A percentile compares a stretch with the other conserved stretches of the same genome.
Conservation (phyloP, 208 protist species). For the Novymonas esmeraldas region DNA sequence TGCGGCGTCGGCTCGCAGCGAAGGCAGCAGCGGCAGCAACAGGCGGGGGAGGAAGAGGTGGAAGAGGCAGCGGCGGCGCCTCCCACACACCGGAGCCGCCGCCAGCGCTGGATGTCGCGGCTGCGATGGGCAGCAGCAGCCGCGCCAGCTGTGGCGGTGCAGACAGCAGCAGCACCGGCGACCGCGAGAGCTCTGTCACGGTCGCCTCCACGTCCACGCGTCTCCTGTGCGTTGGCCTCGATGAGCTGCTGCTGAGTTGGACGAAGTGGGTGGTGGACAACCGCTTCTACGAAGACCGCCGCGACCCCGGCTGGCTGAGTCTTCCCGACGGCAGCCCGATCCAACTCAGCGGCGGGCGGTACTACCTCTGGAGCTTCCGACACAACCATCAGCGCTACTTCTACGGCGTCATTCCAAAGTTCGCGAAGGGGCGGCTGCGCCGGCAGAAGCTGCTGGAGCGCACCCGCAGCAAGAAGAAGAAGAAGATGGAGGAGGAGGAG, state of each 20-base stretch:
- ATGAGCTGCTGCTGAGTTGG: conserved; percentile 60
- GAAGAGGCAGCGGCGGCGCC: conserved; percentile 1
- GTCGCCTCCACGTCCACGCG: conserved; percentile 38
- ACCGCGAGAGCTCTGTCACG: conserved; percentile 2
- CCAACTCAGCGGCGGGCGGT: conserved; percentile 45
- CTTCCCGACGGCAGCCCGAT: conserved; percentile 30
- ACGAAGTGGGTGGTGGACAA: conserved; percentile 55
- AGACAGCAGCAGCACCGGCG: background rate
- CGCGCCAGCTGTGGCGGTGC: background rate
- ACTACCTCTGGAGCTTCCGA: conserved; percentile 63
- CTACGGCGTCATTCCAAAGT: conserved; percentile 70
- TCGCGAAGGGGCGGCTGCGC: conserved; percentile 48
- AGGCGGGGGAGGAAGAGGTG: background rate
- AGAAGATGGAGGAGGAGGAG: no score
- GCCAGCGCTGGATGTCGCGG: no score
- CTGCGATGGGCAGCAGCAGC: background rate
- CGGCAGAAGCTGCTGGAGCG: conserved; percentile 34
- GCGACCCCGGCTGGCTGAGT: conserved; percentile 49
- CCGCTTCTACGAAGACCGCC: conserved; percentile 53
- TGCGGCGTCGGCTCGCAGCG: conserved; percentile 32
- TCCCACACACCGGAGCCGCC: conserved; percentile 17
- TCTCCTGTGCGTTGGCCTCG: conserved; percentile 39
- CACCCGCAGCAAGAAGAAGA: conserved; percentile 35
- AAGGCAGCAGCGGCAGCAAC: conserved; percentile 12
- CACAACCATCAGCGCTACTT: conserved; percentile 62